phyloP scores from a whole-genome alignment of 306 rosid genomes.

The Coriaria nepalensis region DNA sequence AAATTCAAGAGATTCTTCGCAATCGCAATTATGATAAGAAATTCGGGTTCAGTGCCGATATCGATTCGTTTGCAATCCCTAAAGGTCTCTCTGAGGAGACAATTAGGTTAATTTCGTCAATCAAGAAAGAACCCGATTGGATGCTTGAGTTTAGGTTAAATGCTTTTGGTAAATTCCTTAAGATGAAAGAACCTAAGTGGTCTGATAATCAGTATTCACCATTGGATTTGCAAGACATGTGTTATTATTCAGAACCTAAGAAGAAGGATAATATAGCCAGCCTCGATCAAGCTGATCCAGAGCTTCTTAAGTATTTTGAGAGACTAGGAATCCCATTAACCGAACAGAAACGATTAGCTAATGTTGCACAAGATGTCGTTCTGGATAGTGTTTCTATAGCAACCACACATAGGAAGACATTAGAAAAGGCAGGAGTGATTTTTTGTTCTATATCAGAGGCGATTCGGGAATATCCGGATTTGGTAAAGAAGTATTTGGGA shows the following conservation, averaged over 20 bases:
- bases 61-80: conserved; percentile 72
- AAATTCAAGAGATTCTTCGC: conserved; percentile 66
- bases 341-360: conserved; percentile 70
- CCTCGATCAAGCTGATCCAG: conserved; percentile 80
- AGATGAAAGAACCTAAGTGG: conserved; percentile 68
- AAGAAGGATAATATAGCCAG: conserved; percentile 43
- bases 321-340: conserved; percentile 62
- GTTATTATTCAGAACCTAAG: conserved; percentile 79
- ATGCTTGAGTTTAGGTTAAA: conserved; percentile 68
- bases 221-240: conserved; percentile 54
- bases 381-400: conserved; percentile 84
- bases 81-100: conserved; percentile 68
- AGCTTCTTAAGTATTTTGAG: conserved; percentile 60
- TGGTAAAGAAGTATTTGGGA: conserved; percentile 55
- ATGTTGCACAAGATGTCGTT: conserved; percentile 81
- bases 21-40: conserved; percentile 69
- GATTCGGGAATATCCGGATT: conserved; percentile 61
- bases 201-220: conserved; percentile 56
- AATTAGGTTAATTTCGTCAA: conserved; percentile 38
- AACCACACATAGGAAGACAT: conserved; percentile 67
- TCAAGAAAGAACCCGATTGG: conserved; percentile 77
- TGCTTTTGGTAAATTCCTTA: conserved; percentile 52
- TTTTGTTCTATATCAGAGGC: conserved; percentile 90
- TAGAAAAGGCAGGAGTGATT: conserved; percentile 70
- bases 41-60: conserved; percentile 52